A percentile compares a stretch with the other conserved stretches of the same genome.
These are phyloP conservation scores for Citrus glauca DNA, from an alignment of 345 rosid species.

Conservation along the genomic window DNA sequence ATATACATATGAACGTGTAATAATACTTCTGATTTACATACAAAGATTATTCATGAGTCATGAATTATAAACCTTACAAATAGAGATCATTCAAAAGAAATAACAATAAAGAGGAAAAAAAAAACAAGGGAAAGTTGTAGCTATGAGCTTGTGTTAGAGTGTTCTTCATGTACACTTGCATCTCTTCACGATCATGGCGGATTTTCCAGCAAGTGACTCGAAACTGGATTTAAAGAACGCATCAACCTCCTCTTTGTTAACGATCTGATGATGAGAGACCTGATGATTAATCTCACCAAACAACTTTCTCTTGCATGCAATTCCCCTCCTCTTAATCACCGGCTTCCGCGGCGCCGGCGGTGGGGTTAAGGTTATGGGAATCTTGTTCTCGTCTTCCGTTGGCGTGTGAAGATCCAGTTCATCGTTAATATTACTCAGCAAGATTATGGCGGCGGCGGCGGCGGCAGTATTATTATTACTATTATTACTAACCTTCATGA, in stretches of 20 bases:
- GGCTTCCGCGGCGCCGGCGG: conserved; percentile 33
- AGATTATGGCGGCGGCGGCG: no score
- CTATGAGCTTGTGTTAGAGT: not conserved
- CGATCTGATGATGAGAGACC: conserved; percentile 7
- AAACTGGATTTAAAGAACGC: conserved; percentile 18
- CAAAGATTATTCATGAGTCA: conserved; percentile 8
- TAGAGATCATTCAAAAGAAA: not conserved
- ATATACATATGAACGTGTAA: not conserved
- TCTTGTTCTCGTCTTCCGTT: conserved; percentile 19
- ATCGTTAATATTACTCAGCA: not conserved
- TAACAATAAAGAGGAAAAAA: not conserved
- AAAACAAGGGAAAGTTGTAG: not conserved
- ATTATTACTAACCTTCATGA: not conserved
- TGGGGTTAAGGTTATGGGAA: conserved; percentile 15
- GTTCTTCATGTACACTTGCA: conserved; percentile 17
- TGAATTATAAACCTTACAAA: conserved; percentile 1
- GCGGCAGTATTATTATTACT: no score
- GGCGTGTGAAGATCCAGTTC: conserved; percentile 23
- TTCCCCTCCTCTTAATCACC: not conserved
- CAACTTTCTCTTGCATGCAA: conserved; percentile 18
- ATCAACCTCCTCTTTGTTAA: conserved; percentile 24
- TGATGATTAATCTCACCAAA: conserved; percentile 1
- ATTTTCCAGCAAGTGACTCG: not conserved
- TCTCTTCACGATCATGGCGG: conserved; percentile 10
- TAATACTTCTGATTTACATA: not conserved